Percentiles rank a stretch among this genome's conserved stretches.
Evolutionary conservation across 2,329 filamentous ascomycete genomes (phyloP).

Genomic region (Apiospora aurea): DNA sequence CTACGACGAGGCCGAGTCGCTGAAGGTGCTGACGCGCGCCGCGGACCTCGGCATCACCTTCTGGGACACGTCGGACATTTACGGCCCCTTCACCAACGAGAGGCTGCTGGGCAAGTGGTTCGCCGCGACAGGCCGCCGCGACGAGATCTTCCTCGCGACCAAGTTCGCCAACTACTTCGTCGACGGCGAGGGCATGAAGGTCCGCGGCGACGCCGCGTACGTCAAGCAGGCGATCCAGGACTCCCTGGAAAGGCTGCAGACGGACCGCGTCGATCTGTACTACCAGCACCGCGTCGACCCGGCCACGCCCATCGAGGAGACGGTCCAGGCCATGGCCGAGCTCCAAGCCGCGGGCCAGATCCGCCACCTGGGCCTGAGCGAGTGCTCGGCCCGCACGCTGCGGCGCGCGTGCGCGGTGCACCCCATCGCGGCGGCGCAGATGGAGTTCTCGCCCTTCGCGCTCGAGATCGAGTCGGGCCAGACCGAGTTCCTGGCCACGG

Average conservation of each 20-base stretch:
- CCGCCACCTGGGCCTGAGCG: conserved; percentile 57
- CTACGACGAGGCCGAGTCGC: conserved; percentile 38
- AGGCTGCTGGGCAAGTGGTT: conserved; percentile 52
- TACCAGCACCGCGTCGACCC: conserved; percentile 58
- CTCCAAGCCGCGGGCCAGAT: conserved; percentile 59
- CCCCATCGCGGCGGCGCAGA: conserved; percentile 57
- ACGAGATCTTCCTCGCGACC: conserved; percentile 58
- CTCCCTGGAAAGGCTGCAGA: conserved; percentile 54
- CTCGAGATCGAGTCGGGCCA: conserved; percentile 63
- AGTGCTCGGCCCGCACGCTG: conserved; percentile 54
- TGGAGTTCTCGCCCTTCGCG: conserved; percentile 60
- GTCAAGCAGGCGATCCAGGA: conserved; percentile 39
- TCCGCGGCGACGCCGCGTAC: conserved; percentile 38
- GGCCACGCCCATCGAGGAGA: conserved; percentile 54
- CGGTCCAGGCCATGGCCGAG: conserved; percentile 54
- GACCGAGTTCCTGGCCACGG: conserved; percentile 56
- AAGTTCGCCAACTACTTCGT: conserved; percentile 55
- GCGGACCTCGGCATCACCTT: conserved; percentile 38
- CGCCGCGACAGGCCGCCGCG: conserved; percentile 50
- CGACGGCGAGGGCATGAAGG: conserved; percentile 30
- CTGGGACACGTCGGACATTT: conserved; percentile 44
- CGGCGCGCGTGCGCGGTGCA: conserved; percentile 55
- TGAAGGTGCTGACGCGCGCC: conserved; percentile 36
- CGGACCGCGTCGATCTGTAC: conserved; percentile 60
- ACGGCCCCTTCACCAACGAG: conserved; percentile 49